A percentile compares a stretch with the other conserved stretches of the same genome.
Evolutionary conservation across 2,329 filamentous ascomycete genomes (phyloP).

Genomic region (Hortaea sp.): DNA sequence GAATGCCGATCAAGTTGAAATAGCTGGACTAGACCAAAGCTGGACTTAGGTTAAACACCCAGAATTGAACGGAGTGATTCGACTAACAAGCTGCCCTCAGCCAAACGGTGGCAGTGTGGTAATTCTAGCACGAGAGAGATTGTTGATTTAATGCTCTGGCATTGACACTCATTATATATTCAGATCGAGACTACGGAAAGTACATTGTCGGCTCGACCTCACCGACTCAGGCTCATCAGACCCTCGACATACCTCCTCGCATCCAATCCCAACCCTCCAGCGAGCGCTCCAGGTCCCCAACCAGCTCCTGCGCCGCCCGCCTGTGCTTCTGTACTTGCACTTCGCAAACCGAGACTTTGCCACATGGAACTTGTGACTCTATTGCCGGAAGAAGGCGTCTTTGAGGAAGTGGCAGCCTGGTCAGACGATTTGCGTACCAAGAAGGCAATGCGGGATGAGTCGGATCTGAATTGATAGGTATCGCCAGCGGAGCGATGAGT

Average conservation of each 20-base stretch:
- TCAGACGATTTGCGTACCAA: slow-evolving; percentile 28
- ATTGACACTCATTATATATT: too few relatives aligned
- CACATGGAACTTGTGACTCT: slow-evolving; percentile 22
- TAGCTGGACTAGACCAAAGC: too few relatives aligned
- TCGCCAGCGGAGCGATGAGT: too few relatives aligned
- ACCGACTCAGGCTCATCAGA: slow-evolving; percentile 50
- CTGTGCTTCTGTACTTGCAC: slow-evolving; percentile 10
- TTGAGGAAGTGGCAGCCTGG: slow-evolving; percentile 5
- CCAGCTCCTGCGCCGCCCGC: slow-evolving; percentile 14
- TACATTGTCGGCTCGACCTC: neutral
- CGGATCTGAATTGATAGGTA: neutral
- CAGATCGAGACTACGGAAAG: too few relatives aligned
- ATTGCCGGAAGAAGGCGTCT: slow-evolving; percentile 6
- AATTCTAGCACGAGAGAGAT: too few relatives aligned
- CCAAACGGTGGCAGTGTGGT: too few relatives aligned
- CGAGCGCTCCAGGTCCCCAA: slow-evolving; percentile 41
- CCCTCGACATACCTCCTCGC: slow-evolving; percentile 66
- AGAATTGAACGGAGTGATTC: too few relatives aligned
- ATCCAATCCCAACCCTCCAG: slow-evolving; percentile 67
- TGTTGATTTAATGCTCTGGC: too few relatives aligned
- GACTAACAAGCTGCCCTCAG: too few relatives aligned
- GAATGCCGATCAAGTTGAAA: too few relatives aligned
- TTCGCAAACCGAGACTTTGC: slow-evolving; percentile 14
- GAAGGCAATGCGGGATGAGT: slow-evolving; percentile 29
- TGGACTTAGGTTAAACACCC: too few relatives aligned